Evolutionary conservation across 441 rosid species (phyloP).

Genomic region (Adansonia grandidieri): DNA sequence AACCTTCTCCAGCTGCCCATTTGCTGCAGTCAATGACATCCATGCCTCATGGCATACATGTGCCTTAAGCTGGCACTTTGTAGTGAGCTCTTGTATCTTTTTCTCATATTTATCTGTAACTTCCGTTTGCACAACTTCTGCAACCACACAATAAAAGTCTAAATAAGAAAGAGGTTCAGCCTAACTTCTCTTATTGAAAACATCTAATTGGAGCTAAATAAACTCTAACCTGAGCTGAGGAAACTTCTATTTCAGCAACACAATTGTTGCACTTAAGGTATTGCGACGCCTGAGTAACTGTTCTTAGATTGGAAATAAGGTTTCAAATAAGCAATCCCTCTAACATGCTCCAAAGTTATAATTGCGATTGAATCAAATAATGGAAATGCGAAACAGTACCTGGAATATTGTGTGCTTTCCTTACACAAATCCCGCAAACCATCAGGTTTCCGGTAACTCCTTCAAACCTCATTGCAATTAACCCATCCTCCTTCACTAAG

Average conservation of each 20-base stretch:
- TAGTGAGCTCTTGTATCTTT: slow-evolving; percentile 72
- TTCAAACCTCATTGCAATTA: slow-evolving; percentile 62
- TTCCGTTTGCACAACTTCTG: slow-evolving; percentile 81
- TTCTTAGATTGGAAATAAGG: slow-evolving; percentile 24
- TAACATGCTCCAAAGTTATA: not conserved
- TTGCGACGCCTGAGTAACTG: slow-evolving; percentile 56
- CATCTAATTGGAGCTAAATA: slow-evolving; percentile 61
- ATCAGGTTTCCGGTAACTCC: slow-evolving; percentile 73
- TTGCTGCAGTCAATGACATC: slow-evolving; percentile 83
- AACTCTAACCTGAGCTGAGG: slow-evolving; percentile 70
- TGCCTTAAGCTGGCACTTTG: slow-evolving; percentile 60
- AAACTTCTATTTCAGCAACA: slow-evolving; percentile 67
- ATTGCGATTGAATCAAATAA: slow-evolving; percentile 13
- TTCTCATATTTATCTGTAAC: slow-evolving; percentile 78
- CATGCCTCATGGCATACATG: slow-evolving; percentile 93
- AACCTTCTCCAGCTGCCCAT: slow-evolving; percentile 79
- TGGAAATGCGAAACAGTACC: slow-evolving; percentile 42
- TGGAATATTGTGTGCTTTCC: slow-evolving; percentile 60
- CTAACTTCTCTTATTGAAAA: not conserved
- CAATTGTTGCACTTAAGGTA: slow-evolving; percentile 73
- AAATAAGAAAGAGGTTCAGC: slow-evolving; percentile 29
- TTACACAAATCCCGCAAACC: slow-evolving; percentile 78
- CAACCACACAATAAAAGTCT: slow-evolving; percentile 41
- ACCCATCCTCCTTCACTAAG: slow-evolving; percentile 62
- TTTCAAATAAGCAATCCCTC: slow-evolving; percentile 16